phyloP scores from a whole-genome alignment of 2,329 filamentous ascomycete species.

The Ascochyta lentis region DNA sequence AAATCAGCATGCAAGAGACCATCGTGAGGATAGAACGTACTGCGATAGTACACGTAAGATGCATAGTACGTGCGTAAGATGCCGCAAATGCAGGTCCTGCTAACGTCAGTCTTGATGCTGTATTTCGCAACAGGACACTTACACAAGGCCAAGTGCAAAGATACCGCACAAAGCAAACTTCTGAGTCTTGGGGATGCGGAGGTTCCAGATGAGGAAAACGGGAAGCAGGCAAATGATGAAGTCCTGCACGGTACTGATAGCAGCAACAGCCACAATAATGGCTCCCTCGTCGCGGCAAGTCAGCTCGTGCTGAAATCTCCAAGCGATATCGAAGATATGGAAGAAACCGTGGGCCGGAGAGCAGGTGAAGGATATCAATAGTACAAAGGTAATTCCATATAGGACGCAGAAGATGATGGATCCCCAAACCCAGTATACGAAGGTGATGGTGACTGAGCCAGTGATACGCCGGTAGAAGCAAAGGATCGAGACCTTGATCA shows the following conservation, averaged over 20 bases:
- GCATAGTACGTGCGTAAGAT: constrained; percentile 50
- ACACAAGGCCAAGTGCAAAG: constrained; percentile 54
- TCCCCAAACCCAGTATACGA: constrained; percentile 47
- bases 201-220: constrained; percentile 53
- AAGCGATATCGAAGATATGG: constrained; percentile 45
- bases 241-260: constrained; percentile 50
- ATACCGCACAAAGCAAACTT: constrained; percentile 55
- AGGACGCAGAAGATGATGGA: constrained; percentile 49
- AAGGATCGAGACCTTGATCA: constrained; percentile 45
- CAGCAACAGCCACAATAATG: constrained; percentile 49
- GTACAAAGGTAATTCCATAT: constrained; percentile 49
- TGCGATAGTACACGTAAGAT: constrained; percentile 35
- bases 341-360: constrained; percentile 51
- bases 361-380: constrained; percentile 48
- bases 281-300: constrained; percentile 49
- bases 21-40: constrained; percentile 10
- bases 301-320: constrained; percentile 40
- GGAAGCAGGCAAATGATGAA: constrained; percentile 52
- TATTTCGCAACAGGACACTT: constrained; percentile 10
- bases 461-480: constrained; percentile 54
- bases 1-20: background rate
- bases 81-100: constrained; percentile 44
- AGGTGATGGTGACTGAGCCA: constrained; percentile 43
- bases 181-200: constrained; percentile 52
- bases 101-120: background rate